Percentiles rank a stretch among this genome's conserved stretches.
These are phyloP conservation scores for Colletotrichum orchidophilum DNA, from an alignment of 2,329 filamentous ascomycete genomes.

Conservation along the genomic window DNA sequence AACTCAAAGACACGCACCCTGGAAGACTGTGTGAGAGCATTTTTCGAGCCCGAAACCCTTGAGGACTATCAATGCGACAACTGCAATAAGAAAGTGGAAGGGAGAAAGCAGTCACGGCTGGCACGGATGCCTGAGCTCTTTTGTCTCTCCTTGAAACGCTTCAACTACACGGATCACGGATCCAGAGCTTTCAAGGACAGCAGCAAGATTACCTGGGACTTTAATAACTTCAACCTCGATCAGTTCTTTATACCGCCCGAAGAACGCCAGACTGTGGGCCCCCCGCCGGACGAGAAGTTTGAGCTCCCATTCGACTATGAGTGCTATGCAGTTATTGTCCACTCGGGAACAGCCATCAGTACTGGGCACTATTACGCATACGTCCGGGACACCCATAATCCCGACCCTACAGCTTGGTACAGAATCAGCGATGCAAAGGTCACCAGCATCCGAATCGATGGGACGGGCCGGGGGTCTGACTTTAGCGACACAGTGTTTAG, in stretches of 20 bases:
- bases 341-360: conserved; percentile 73
- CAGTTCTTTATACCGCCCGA: conserved; percentile 52
- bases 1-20: conserved; percentile 47
- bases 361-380: conserved; percentile 85
- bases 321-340: conserved; percentile 85
- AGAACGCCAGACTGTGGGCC: conserved; percentile 42
- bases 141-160: conserved; percentile 78
- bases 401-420: conserved; percentile 57
- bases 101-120: conserved; percentile 76
- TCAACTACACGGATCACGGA: conserved; percentile 38
- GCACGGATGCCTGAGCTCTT: conserved; percentile 83
- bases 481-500: conserved; percentile 49
- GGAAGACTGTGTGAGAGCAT: conserved; percentile 74
- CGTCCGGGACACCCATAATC: conserved; percentile 65
- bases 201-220: conserved; percentile 79
- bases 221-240: conserved; percentile 71
- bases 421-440: conserved; percentile 58
- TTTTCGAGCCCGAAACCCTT: conserved; percentile 74
- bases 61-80: conserved; percentile 78
- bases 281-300: conserved; percentile 49
- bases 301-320: conserved; percentile 77
- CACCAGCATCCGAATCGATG: conserved; percentile 52
- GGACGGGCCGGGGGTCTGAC: conserved; percentile 44
- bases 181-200: conserved; percentile 69
- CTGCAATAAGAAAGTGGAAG: conserved; percentile 74